Evolutionary conservation across 495 filamentous ascomycete genomes (phyloP), one percentile per base, ranked within the genome.

Genomic region (Bryoglossum gracile): DNA sequence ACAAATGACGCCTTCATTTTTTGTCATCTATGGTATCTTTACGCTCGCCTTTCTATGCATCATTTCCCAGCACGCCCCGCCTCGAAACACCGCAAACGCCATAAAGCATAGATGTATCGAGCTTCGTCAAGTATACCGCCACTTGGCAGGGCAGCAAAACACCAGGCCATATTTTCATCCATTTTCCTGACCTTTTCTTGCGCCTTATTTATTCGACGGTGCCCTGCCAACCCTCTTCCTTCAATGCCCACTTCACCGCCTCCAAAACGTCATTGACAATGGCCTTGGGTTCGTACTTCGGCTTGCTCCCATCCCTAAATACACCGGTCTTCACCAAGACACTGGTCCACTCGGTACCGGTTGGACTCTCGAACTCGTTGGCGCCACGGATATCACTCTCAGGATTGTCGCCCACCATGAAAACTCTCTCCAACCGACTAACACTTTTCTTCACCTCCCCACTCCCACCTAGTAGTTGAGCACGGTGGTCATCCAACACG

Each of bases 401-500:
- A 0, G 92, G 91, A 55, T 97, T 99, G 57, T 99, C 92, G 0
- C 92, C 92, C n/a, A 99, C 75, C 91, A 97, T 96, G 58, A 94
- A 97, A 4, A 99, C 86, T 17, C 70, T 75, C 57, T 68, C 64
- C 50, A 95, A 60, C 16, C 25, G 14, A 35, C 19, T 46, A 10
- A 60, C 46, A 18, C 62, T 60, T 22, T 43, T 51, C 16, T 55
- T 51, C 28, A 62, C 53, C 13, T 57, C 60, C 13, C 36, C 33
- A 3, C 56, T 50, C 33, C 26, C 41, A 19, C 61, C 59, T 48
- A 72, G 63, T 24, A 75, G 55, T 13, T 66, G 54, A 19, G 63
- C 62, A 11, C 87, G 74, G 53, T 89, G 81, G 25, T 65, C 65
- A 42, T 70, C 46, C 22, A 99, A 64, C 48, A 84, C 73, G 17